A percentile compares a stretch with the other conserved stretches of the same genome.
phyloP scores from a whole-genome alignment of 2,329 filamentous ascomycete genomes.

The Pseudogymnoascus pannorum region DNA sequence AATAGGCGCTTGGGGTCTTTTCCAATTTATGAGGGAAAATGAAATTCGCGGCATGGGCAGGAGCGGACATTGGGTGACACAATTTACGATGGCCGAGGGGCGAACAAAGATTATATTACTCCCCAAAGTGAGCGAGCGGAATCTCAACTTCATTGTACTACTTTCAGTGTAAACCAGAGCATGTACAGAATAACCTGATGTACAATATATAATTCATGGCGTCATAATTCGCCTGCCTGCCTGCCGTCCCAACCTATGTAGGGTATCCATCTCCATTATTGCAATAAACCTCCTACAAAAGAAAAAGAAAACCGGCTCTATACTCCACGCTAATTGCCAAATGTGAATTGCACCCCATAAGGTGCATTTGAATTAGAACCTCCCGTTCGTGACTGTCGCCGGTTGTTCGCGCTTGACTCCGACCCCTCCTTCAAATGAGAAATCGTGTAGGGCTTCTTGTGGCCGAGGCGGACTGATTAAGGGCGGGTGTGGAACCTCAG shows the following conservation, averaged over 20 bases:
- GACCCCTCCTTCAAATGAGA: slow-evolving; percentile 3
- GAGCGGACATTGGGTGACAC: not conserved
- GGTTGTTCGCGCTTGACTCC: slow-evolving; percentile 3
- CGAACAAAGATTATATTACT: not conserved
- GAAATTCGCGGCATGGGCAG: not conserved
- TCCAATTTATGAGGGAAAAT: not conserved
- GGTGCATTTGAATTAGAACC: not conserved
- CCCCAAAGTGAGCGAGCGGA: not conserved
- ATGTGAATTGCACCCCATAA: not conserved
- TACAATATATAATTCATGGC: slow-evolving; percentile 6
- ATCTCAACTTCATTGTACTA: slow-evolving; percentile 9
- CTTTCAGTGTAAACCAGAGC: slow-evolving; percentile 1
- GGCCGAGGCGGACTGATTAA: not conserved
- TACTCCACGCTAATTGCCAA: slow-evolving; percentile 8
- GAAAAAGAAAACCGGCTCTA: slow-evolving; percentile 5
- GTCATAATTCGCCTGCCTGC: slow-evolving; percentile 6
- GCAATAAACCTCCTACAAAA: slow-evolving; percentile 6
- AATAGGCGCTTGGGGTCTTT: not conserved
- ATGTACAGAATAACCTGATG: slow-evolving; percentile 7
- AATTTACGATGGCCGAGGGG: not conserved
- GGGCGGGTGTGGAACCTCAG: not conserved
- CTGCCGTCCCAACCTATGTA: not conserved
- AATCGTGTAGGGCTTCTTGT: not conserved
- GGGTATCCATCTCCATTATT: slow-evolving; percentile 6
- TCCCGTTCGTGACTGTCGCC: not conserved